These are phyloP conservation scores for Aspergillus panamensis DNA, from an alignment of 495 filamentous ascomycete genomes.

Conservation along the genomic window DNA sequence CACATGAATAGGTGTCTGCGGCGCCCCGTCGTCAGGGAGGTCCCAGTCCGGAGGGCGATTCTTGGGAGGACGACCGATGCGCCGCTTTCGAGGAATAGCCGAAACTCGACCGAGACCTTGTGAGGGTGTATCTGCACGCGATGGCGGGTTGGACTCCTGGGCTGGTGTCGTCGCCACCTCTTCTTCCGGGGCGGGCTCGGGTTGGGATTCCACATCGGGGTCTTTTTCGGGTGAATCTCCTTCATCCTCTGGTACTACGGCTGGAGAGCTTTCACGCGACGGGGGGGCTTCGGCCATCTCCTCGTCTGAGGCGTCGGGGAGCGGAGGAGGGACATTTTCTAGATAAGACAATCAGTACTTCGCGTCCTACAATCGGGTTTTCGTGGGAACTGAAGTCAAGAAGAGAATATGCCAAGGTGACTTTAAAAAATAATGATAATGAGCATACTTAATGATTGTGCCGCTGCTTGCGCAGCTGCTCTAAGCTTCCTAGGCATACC, in stretches of 20 bases:
- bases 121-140: slow-evolving; percentile 33
- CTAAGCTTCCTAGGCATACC: slow-evolving; percentile 49
- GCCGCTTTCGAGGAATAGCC: slow-evolving; percentile 67
- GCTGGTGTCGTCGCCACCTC: slow-evolving; percentile 36
- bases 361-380: slow-evolving; percentile 21
- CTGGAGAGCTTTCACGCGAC: slow-evolving; percentile 38
- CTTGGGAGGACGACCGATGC: slow-evolving; percentile 83
- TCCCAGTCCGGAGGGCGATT: slow-evolving; percentile 76
- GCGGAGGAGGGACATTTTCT: slow-evolving; percentile 46
- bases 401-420: background rate
- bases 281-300: slow-evolving; percentile 45
- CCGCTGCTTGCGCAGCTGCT: slow-evolving; percentile 49
- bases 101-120: slow-evolving; percentile 38
- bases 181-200: slow-evolving; percentile 30
- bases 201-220: slow-evolving; percentile 33
- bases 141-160: slow-evolving; percentile 35
- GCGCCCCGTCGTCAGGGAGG: slow-evolving; percentile 52
- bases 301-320: slow-evolving; percentile 47
- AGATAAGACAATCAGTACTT: slow-evolving; percentile 9
- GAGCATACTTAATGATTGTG: slow-evolving; percentile 44
- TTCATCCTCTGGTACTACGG: slow-evolving; percentile 24
- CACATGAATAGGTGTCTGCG: slow-evolving; percentile 48
- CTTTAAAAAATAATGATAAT: background rate
- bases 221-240: slow-evolving; percentile 31
- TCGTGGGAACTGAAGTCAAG: background rate